Percentiles rank a stretch among this genome's conserved stretches.
phyloP scores from a whole-genome alignment of 371 early-diverging fungal species.

The Mucor sp. region DNA sequence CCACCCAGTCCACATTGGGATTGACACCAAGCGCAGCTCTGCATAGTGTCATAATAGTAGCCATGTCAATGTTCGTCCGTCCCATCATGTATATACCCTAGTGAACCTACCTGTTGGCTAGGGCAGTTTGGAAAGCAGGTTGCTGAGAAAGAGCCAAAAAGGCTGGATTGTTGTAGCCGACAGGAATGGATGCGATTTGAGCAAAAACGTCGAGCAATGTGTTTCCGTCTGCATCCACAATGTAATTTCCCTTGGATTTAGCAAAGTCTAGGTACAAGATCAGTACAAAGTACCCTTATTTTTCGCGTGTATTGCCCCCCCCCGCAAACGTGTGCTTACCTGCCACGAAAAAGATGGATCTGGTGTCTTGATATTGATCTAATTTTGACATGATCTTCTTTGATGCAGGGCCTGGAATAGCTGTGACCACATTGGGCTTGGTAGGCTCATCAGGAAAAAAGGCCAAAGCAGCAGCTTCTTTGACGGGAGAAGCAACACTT shows the following conservation, averaged over 20 bases:
- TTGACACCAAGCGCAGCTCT: slow-evolving; percentile 74
- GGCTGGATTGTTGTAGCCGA: slow-evolving; percentile 75
- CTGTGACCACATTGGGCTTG: slow-evolving; percentile 34
- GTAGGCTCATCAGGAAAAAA: slow-evolving; percentile 43
- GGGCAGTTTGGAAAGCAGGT: slow-evolving; percentile 58
- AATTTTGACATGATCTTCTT: slow-evolving; percentile 34
- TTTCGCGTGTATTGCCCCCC: neutral
- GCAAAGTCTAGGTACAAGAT: slow-evolving; percentile 51
- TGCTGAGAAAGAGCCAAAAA: slow-evolving; percentile 60
- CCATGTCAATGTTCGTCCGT: neutral
- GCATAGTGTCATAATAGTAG: neutral
- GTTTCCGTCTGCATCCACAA: slow-evolving; percentile 78
- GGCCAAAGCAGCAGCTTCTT: slow-evolving; percentile 1
- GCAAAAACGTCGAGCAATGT: slow-evolving; percentile 69
- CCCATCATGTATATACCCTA: too few relatives aligned
- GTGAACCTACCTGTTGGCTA: slow-evolving; percentile 60
- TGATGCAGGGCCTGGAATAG: slow-evolving; percentile 50
- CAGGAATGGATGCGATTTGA: slow-evolving; percentile 78
- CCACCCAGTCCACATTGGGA: slow-evolving; percentile 68
- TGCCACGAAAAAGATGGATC: slow-evolving; percentile 50
- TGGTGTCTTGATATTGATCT: slow-evolving; percentile 48
- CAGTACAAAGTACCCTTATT: neutral
- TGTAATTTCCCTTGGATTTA: slow-evolving; percentile 76
- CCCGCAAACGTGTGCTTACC: slow-evolving; percentile 31
- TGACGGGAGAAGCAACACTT: slow-evolving; percentile 1